Evolutionary conservation across 2,329 filamentous ascomycete genomes (phyloP), one percentile per base, ranked within the genome.

Genomic region (Penicillium polonicum): DNA sequence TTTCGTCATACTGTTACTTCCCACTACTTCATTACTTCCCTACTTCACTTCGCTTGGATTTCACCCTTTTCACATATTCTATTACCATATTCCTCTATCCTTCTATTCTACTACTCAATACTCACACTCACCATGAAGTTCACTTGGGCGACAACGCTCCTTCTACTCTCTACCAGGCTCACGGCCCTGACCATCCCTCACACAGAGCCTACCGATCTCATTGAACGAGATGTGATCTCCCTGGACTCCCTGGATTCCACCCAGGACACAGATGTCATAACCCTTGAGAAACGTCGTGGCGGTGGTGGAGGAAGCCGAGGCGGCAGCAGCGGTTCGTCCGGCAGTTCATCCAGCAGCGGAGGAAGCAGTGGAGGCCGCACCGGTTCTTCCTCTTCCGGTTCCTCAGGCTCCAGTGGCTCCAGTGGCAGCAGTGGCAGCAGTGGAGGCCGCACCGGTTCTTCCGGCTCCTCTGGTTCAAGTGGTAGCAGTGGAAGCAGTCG

Each of bases 261-360:
- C n/a, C 33, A 49, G 23, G 52, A 61, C 2, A 48, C 58, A 10
- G 61, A 70, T 35, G 43, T 60, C 6, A 42, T 62, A 6, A 68
- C 71, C 29, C 63, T 82, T 29, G 74, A 78, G 55, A 83, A 82
- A 65, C 76, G 81, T 55, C 80, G 79, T 66, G 80, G 80, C 25
- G 76, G 79, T 6, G 76, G 79, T n/a, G 74, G 78, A 29, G 70
- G 75, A 23, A 71, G 77, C 15, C 72, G 77, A 7, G 53, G 67
- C 7, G 61, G 71, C 31, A 67, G 69, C 25, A 56, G 41, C 21
- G 36, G 71, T 27, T 63, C 70, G 3, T 65, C 69, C 31, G 65
- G 69, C 25, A 55, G 71, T 31, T 64, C 70, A 5, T 65, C 69
- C 9, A 55, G 65, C 36, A 57, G 70, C 33, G 64, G 71, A 35